A percentile compares a stretch with the other conserved stretches of the same genome.
phyloP scores from a whole-genome alignment of 225 moss, liverwort and hornwort genomes.

The Straminergon stramineum region DNA sequence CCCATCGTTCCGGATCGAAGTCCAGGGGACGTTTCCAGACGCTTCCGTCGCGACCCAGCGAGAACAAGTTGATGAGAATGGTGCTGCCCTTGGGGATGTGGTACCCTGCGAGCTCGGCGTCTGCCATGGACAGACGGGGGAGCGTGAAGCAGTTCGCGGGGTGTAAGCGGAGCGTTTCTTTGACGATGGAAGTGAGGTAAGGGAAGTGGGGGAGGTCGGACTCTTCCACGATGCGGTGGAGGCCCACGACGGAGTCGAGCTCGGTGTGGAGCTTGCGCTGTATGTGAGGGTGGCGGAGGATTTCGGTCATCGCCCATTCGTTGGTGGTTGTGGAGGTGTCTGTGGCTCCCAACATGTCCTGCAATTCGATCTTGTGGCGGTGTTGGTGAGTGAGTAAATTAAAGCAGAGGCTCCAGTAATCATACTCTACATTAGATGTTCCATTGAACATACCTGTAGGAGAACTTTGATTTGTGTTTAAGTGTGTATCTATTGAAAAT shows the following conservation, averaged over 20 bases:
- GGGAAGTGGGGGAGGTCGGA: constrained; percentile 2
- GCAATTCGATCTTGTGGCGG: neutral
- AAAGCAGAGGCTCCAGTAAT: neutral
- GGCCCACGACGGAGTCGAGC: constrained; percentile 23
- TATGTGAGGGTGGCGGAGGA: constrained; percentile 11
- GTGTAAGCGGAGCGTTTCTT: constrained; percentile 24
- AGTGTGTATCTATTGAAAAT: neutral
- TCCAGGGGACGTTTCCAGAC: constrained; percentile 7
- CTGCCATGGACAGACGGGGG: constrained; percentile 17
- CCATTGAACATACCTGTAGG: neutral
- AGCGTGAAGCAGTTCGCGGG: constrained; percentile 14
- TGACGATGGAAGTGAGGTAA: constrained; percentile 18
- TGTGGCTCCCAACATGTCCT: constrained; percentile 23
- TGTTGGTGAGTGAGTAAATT: neutral
- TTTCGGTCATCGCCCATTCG: constrained; percentile 42
- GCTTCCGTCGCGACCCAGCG: neutral
- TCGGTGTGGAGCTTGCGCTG: constrained; percentile 25
- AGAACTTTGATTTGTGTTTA: neutral
- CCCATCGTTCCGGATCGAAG: constrained; percentile 38
- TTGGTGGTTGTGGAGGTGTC: constrained; percentile 23
- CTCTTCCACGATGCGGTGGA: constrained; percentile 21
- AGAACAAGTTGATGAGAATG: constrained; percentile 29
- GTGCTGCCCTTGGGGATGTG: constrained; percentile 30
- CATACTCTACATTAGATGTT: neutral
- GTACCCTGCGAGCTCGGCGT: constrained; percentile 32